These are phyloP conservation scores for Phaffia tasmanica DNA, from an alignment of 768 basidiomycete species.

Conservation along the genomic window DNA sequence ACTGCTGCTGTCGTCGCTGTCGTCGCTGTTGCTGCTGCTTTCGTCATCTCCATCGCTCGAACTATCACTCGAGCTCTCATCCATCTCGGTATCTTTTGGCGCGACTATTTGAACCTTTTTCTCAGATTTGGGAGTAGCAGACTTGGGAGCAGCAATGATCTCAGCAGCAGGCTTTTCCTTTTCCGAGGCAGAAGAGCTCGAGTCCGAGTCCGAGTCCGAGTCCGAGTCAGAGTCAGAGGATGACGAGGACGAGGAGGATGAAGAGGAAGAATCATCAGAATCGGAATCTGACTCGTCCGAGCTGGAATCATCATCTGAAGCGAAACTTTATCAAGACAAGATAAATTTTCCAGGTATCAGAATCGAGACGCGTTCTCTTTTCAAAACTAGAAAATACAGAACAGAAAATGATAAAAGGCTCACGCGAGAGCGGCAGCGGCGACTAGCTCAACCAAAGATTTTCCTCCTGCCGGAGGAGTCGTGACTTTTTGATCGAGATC, in stretches of 20 bases:
- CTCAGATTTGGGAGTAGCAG: background rate
- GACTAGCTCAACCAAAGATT: constrained; percentile 22
- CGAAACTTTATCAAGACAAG: constrained; percentile 31
- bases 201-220: constrained; percentile 29
- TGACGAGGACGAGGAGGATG: constrained; percentile 18
- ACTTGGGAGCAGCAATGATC: background rate
- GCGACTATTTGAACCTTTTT: too few relatives aligned
- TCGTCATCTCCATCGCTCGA: background rate
- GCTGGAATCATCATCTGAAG: constrained; percentile 28
- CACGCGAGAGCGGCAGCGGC: constrained; percentile 10
- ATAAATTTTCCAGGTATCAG: constrained; percentile 8
- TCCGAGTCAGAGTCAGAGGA: constrained; percentile 16
- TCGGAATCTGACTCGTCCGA: constrained; percentile 32
- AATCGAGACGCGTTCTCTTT: constrained; percentile 1
- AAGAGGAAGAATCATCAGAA: constrained; percentile 32
- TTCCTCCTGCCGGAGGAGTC: constrained; percentile 2
- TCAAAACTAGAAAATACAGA: constrained; percentile 34
- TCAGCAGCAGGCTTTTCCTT: constrained; percentile 3
- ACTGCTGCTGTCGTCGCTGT: constrained; percentile 25
- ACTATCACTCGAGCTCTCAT: too few relatives aligned
- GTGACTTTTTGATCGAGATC: constrained; percentile 15
- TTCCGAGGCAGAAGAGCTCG: constrained; percentile 28
- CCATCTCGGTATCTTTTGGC: background rate
- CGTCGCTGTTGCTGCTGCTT: constrained; percentile 25
- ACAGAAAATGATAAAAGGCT: background rate